Conservation (phyloP, 176 grass and related monocot species). For the Ensete glaucum region DNA sequence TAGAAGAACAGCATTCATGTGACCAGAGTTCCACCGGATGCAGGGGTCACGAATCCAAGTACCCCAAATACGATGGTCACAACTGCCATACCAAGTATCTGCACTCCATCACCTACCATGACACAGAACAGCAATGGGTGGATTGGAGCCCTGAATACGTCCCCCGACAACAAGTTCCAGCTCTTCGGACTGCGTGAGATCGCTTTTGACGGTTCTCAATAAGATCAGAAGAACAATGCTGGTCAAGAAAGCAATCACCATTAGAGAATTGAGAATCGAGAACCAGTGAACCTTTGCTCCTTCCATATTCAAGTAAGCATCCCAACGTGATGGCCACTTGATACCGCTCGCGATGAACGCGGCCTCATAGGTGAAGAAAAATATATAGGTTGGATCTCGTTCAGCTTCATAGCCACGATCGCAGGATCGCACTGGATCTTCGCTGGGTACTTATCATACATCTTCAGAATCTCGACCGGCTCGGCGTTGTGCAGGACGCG, state of each 20-base stretch:
- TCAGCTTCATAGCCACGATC: conserved; percentile 32
- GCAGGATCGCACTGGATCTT: conserved; percentile 33
- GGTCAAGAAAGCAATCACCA: conserved; percentile 47
- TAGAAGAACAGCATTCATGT: conserved; percentile 57
- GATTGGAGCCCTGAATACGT: conserved; percentile 40
- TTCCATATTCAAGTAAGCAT: conserved; percentile 52
- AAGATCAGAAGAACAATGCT: conserved; percentile 52
- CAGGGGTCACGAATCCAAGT: conserved; percentile 72
- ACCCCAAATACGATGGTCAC: conserved; percentile 57
- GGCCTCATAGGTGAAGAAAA: conserved; percentile 42
- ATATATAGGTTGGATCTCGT: conserved; percentile 23
- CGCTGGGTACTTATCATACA: conserved; percentile 41
- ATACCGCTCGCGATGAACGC: conserved; percentile 34
- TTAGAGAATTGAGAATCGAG: conserved; percentile 64
- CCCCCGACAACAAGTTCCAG: conserved; percentile 35
- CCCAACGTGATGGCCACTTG: conserved; percentile 62
- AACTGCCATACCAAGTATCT: conserved; percentile 48
- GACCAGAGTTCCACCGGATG: conserved; percentile 39
- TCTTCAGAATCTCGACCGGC: conserved; percentile 11
- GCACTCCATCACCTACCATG: conserved; percentile 46
- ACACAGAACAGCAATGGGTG: conserved; percentile 45
- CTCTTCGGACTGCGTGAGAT: conserved; percentile 47
- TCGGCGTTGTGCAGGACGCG: conserved; percentile 34
- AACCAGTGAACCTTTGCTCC: conserved; percentile 65
- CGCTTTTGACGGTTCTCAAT: conserved; percentile 51